A percentile compares a stretch with the other conserved stretches of the same genome.
phyloP scores from a whole-genome alignment of 2,329 filamentous ascomycete species.

The Talaromyces sp. region DNA sequence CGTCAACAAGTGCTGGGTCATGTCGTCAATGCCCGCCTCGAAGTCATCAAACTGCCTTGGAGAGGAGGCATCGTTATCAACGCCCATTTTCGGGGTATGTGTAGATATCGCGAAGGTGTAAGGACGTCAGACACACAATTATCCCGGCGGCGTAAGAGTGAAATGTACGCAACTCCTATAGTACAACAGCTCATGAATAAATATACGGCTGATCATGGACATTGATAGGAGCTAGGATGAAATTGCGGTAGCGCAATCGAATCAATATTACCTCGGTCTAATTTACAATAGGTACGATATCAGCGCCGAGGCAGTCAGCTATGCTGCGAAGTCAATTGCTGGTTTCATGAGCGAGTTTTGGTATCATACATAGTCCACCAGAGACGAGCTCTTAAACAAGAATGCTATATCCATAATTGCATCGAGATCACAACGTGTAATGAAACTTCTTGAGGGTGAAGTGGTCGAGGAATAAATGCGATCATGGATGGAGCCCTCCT shows the following conservation, averaged over 20 bases:
- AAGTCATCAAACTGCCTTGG: neutral
- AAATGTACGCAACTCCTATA: neutral
- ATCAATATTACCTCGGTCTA: neutral
- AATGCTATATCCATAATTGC: neutral
- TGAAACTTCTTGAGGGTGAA: neutral
- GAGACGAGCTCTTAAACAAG: neutral
- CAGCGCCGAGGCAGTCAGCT: neutral
- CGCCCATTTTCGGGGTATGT: neutral
- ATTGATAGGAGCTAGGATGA: neutral
- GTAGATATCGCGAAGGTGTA: neutral
- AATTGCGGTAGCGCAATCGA: neutral
- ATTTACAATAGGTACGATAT: neutral
- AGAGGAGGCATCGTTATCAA: neutral
- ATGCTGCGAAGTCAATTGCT: neutral
- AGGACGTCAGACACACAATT: neutral
- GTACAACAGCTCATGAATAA: neutral
- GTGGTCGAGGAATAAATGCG: neutral
- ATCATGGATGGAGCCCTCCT: conserved; percentile 3
- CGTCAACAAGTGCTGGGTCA: neutral
- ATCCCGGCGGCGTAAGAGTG: too few species aligned
- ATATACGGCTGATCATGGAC: neutral
- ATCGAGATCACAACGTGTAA: neutral
- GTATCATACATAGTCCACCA: neutral
- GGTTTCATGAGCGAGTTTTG: neutral
- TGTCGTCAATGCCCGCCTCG: neutral